These are phyloP conservation scores for Fusarium verticillioides DNA, from an alignment of 2,329 filamentous ascomycete genomes.

Conservation along the genomic window DNA sequence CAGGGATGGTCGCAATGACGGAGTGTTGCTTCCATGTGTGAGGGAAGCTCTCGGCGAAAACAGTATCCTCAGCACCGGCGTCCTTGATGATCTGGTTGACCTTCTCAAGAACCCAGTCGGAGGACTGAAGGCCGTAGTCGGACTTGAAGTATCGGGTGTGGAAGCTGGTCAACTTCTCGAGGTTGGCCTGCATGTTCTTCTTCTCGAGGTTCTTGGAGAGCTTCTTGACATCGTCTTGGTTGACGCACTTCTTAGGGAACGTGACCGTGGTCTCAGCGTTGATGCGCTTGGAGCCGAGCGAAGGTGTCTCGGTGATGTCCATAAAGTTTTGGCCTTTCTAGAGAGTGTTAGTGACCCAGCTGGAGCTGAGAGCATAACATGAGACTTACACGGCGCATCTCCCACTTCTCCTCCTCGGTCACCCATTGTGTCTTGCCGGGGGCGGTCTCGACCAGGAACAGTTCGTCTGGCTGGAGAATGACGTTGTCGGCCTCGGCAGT, in stretches of 20 bases:
- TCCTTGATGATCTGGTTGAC: slow-evolving; percentile 77
- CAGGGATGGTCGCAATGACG: slow-evolving; percentile 91
- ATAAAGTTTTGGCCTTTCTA: slow-evolving; percentile 90
- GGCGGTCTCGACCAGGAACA: slow-evolving; percentile 83
- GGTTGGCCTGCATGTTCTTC: slow-evolving; percentile 78
- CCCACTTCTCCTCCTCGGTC: slow-evolving; percentile 96
- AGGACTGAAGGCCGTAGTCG: slow-evolving; percentile 82
- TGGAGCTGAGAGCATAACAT: background rate
- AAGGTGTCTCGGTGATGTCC: slow-evolving; percentile 84
- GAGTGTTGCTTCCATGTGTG: slow-evolving; percentile 92
- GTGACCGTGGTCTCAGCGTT: slow-evolving; percentile 54
- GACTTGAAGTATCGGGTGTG: slow-evolving; percentile 87
- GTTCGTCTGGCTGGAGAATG: slow-evolving; percentile 55
- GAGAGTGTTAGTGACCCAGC: slow-evolving; percentile 6
- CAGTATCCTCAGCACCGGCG: slow-evolving; percentile 75
- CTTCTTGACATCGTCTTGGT: slow-evolving; percentile 73
- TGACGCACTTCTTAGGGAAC: slow-evolving; percentile 74
- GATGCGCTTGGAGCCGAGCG: slow-evolving; percentile 61
- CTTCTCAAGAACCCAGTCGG: slow-evolving; percentile 83
- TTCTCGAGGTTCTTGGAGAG: slow-evolving; percentile 78
- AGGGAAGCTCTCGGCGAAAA: slow-evolving; percentile 76
- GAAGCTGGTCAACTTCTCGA: slow-evolving; percentile 82
- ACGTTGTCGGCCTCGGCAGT: slow-evolving; percentile 62
- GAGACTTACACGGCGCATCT: slow-evolving; percentile 77
- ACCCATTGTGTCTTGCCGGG: slow-evolving; percentile 87